Base-by-base conservation (phyloP, 2,329 filamentous ascomycete species). In the Cladophialophora chaetospira region DNA sequence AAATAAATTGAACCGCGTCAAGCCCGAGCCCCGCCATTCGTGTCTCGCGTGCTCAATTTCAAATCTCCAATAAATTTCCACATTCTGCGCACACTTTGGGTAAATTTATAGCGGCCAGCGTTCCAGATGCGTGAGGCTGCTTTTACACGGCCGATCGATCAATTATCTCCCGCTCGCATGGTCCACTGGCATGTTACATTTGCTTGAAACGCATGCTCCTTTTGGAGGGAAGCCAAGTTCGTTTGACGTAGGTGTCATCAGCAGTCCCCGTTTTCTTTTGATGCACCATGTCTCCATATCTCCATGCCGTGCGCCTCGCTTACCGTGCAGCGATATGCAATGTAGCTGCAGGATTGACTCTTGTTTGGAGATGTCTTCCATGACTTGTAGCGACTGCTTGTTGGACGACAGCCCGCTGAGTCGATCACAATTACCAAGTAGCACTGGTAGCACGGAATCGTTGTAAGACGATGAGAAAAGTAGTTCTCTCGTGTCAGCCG, bases 291-390 rank as follows among this genome's bases (percentile, higher is more conserved):
- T 21, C n/a, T 2, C 36, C 10, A 15, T 40, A 40, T 40, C 36
- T 9, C 15, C 3, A 40, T 40, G 36, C 36, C 10, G 23, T 19
- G 17, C 9, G 42, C 15, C 23, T 45, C 42, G 42, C 42, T 45
- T 45, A 45, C 28, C 36, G 15, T 40, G 36, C 36, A 40, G 36
- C 36, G 15, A 40, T 11, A 19, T 40, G 36, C 36, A 21, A 17
- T 15, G n/a, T 15, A 17, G 13, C 6, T 45, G 42, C 42, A 45
- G 13, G 42, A 17, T 23, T 8, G 17, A 11, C 19, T 21, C 21
- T 49, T 31, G 46, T 25, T 38, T 13, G 46, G 46, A 38, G 35
- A 38, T 49, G 13, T 25, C 4, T 38, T 49, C 46, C 31, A 25
- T 15, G 19, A 9, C 46, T 31, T 38, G 38, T 49, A 29, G 10